Evolutionary conservation across 768 basidiomycete genomes (phyloP).

Genomic region (Boletus rufocinnamomeus): DNA sequence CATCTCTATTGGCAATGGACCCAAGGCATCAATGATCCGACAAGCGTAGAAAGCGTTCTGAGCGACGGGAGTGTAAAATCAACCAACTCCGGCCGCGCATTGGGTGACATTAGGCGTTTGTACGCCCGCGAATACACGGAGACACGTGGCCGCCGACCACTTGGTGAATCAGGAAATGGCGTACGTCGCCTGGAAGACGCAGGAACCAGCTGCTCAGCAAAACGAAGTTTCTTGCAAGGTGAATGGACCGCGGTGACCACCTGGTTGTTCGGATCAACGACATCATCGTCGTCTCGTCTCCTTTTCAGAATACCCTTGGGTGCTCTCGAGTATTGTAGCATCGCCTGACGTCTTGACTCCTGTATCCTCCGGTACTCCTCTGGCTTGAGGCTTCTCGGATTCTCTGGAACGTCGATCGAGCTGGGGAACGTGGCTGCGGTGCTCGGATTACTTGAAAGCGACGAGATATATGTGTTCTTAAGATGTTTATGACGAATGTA

Average conservation of each 20-base stretch:
- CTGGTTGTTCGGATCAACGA: slow-evolving; percentile 5
- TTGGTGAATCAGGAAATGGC: slow-evolving; percentile 13
- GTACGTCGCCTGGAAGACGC: slow-evolving; percentile 15
- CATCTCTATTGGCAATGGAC: slow-evolving; percentile 20
- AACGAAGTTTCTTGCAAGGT: slow-evolving; percentile 29
- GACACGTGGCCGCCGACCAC: slow-evolving; percentile 21
- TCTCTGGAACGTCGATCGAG: slow-evolving; percentile 20
- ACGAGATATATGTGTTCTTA: slow-evolving; percentile 34
- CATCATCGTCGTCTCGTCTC: slow-evolving; percentile 25
- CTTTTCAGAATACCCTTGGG: slow-evolving; percentile 35
- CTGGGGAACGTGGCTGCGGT: slow-evolving; percentile 13
- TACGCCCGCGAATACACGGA: slow-evolving; percentile 15
- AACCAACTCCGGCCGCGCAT: slow-evolving; percentile 24
- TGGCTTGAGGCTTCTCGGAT: slow-evolving; percentile 21
- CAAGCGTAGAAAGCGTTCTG: slow-evolving; percentile 34
- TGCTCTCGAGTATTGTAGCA: slow-evolving; percentile 22
- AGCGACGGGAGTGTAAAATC: slow-evolving; percentile 36
- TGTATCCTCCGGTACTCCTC: slow-evolving; percentile 30
- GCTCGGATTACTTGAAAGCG: slow-evolving; percentile 20
- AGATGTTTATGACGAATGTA: slow-evolving; percentile 31
- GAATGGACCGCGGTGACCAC: background rate
- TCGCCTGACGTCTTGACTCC: slow-evolving; percentile 31
- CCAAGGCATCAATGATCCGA: slow-evolving; percentile 36
- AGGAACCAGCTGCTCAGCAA: slow-evolving; percentile 11
- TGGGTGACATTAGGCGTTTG: slow-evolving; percentile 12